Evolutionary conservation across 352 stramenopile species (phyloP), one percentile per base, ranked within the genome.

Genomic region (Plasmopara halstedii): DNA sequence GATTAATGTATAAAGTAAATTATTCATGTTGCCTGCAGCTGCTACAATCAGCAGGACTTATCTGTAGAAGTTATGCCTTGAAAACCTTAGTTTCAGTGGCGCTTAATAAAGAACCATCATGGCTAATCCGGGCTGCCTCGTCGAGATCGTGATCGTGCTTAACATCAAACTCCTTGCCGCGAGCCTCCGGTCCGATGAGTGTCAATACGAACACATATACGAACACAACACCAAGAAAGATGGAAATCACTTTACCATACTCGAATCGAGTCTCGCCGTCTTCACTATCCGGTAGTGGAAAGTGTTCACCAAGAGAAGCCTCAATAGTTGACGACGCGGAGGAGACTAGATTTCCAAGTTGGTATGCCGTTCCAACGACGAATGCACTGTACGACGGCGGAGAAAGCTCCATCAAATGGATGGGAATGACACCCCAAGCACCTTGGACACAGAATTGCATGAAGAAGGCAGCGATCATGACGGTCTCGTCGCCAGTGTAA

Each of bases 261-360:
- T 81, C 40, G 50, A 72, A 72, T 17, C 67, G 70, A 17, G 35
- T 41, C 15, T 42, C 46, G 4, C 66, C 62, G 5, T 57, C 38
- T 8, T 46, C 29, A 0, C 46, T 55, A 17, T 65, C 61, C 14
- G 61, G 55, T 8, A 82, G 44, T 18, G 67, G 70, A 50, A 67
- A 82, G 33, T 53, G 34, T 42, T 82, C 70, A 9, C 58, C 58
- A 11, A 82, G 58, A n/a, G 29, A 54, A 20, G 70, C 46, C 37
- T 82, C 70, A 26, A 82, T 78, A 7, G 67, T 78, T 18, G 67
- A 67, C n/a, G 70, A 63, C 5, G 70, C 56, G 0, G 70, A 73
- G 31, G 70, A 75, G 50, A 76, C 62, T 20, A 82, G 42, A 48
- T 78, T 82, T 35, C 70, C 70, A 14, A 82, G 67, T 20, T 82